These are phyloP conservation scores for Phaseolus coccineus DNA, from an alignment of 331 rosid species.

Conservation along the genomic window DNA sequence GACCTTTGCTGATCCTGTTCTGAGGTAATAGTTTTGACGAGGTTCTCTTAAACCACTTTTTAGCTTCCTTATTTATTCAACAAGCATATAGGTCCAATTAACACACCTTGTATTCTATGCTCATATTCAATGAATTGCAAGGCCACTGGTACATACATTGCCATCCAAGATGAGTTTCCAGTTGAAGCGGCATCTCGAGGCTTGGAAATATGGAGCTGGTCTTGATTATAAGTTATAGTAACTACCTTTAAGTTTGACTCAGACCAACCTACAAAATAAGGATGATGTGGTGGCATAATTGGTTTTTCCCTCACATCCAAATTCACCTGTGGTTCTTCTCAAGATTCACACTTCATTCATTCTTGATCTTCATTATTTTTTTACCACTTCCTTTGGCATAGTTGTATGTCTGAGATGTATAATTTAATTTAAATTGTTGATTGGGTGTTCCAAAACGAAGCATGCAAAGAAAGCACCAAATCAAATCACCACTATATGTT, in stretches of 20 bases:
- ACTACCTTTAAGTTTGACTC: constrained; percentile 6
- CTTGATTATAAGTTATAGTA: constrained; percentile 79
- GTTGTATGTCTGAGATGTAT: background rate
- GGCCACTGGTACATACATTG: constrained; percentile 63
- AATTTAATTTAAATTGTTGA: background rate
- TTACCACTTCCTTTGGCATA: background rate
- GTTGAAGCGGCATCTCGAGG: constrained; percentile 83
- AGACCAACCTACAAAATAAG: constrained; percentile 14
- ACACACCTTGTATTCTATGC: background rate
- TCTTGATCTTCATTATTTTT: background rate
- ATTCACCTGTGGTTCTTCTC: background rate
- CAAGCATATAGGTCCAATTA: constrained; percentile 5
- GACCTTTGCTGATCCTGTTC: constrained; percentile 71
- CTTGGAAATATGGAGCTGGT: constrained; percentile 98
- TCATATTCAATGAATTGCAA: constrained; percentile 45
- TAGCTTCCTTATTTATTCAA: background rate
- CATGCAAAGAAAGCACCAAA: background rate
- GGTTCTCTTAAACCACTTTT: constrained; percentile 8
- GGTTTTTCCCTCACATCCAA: background rate
- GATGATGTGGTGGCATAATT: background rate
- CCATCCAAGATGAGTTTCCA: constrained; percentile 67
- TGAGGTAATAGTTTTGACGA: constrained; percentile 58
- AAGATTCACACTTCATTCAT: background rate
- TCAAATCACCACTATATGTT: background rate
- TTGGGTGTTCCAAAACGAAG: background rate